Conservation (phyloP, 768 basidiomycete genomes). For the Hebeloma cylindrosporum region DNA sequence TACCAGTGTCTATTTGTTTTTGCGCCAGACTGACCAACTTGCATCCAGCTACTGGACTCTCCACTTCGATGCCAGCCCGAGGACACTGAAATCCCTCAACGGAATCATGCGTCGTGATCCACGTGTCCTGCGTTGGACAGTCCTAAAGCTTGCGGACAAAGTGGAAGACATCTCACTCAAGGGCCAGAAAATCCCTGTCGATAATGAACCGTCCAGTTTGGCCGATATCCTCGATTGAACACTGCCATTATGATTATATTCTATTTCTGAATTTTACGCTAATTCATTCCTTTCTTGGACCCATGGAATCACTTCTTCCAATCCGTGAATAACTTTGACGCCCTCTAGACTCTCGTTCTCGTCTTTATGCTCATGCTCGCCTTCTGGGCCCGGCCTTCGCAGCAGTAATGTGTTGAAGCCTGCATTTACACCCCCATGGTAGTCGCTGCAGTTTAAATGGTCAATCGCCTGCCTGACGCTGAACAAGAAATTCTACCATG, state of each 20-base stretch:
- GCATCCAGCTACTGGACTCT: constrained; percentile 85
- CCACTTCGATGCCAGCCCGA: constrained; percentile 85
- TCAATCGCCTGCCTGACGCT: neutral
- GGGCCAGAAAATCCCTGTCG: constrained; percentile 43
- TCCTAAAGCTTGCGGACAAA: constrained; percentile 74
- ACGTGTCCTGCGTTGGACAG: constrained; percentile 79
- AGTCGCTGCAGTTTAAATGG: constrained; percentile 51
- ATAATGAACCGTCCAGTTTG: constrained; percentile 17
- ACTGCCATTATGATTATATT: neutral
- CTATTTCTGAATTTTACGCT: constrained; percentile 7
- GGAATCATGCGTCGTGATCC: constrained; percentile 74
- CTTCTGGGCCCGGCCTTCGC: constrained; percentile 48
- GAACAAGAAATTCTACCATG: constrained; percentile 44
- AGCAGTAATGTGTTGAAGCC: constrained; percentile 61
- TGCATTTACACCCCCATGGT: constrained; percentile 54
- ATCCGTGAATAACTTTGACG: constrained; percentile 36
- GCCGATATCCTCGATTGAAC: constrained; percentile 24
- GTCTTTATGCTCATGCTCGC: constrained; percentile 45
- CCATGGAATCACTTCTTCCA: constrained; percentile 24
- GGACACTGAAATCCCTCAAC: constrained; percentile 62
- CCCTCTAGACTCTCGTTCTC: constrained; percentile 38
- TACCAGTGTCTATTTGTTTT: neutral
- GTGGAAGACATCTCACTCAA: constrained; percentile 64
- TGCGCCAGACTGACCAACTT: neutral
- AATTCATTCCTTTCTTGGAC: neutral